phyloP scores from a whole-genome alignment of 495 filamentous ascomycete genomes.

The Tetracladium marchalianum region DNA sequence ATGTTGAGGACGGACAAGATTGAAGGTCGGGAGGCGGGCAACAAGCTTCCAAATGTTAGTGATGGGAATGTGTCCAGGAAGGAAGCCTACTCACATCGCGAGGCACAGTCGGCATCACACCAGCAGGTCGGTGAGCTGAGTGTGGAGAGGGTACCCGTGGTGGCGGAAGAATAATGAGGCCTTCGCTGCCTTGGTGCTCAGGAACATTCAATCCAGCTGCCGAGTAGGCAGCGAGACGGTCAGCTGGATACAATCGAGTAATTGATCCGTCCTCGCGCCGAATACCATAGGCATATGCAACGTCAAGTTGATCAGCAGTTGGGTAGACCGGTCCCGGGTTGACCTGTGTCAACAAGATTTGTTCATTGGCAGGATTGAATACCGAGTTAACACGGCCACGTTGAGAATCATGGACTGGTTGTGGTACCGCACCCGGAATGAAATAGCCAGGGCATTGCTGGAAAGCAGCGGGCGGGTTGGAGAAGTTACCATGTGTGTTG shows the following conservation, averaged over 20 bases:
- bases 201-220: conserved; percentile 22
- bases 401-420: too few relatives aligned
- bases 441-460: neutral
- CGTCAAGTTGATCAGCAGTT: neutral
- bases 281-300: conserved; percentile 14
- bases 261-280: conserved; percentile 43
- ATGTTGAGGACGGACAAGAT: neutral
- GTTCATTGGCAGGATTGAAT: too few relatives aligned
- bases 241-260: conserved; percentile 54
- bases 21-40: neutral
- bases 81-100: conserved; percentile 1
- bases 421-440: neutral
- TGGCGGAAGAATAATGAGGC: conserved; percentile 32
- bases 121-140: neutral
- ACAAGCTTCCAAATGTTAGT: neutral
- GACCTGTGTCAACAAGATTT: neutral
- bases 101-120: conserved; percentile 2
- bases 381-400: too few relatives aligned
- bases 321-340: conserved; percentile 7
- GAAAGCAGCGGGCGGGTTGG: neutral
- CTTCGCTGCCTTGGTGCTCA: conserved; percentile 17
- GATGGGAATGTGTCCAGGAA: neutral
- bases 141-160: conserved; percentile 23
- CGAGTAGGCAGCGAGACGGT: conserved; percentile 43
- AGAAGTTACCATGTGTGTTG: neutral